Percentiles rank a stretch among this genome's conserved stretches.
These are phyloP conservation scores for Penicillium pulvis DNA, from an alignment of 495 filamentous ascomycete species.

Conservation along the genomic window DNA sequence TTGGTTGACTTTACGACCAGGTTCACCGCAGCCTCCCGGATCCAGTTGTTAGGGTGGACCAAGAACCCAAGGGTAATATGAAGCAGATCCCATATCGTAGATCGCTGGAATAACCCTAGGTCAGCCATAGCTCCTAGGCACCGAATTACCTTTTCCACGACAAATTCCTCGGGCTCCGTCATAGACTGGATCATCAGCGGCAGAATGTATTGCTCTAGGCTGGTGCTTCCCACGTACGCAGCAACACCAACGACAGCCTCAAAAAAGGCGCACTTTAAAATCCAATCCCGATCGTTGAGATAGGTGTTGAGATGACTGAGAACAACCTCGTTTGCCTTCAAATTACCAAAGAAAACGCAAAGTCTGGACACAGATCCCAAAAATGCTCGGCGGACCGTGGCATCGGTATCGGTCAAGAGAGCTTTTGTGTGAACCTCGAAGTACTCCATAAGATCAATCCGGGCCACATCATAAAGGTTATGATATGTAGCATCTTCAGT, in stretches of 20 bases:
- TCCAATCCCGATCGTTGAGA: constrained; percentile 95
- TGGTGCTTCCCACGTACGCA: constrained; percentile 81
- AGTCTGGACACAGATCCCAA: constrained; percentile 90
- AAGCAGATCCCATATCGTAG: constrained; percentile 83
- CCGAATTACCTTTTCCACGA: constrained; percentile 86
- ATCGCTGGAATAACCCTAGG: constrained; percentile 81
- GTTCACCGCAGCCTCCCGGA: constrained; percentile 81
- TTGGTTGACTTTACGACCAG: constrained; percentile 77
- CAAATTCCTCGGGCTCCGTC: constrained; percentile 92
- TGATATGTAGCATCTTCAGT: constrained; percentile 79
- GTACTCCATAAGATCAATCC: constrained; percentile 70
- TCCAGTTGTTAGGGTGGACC: constrained; percentile 94
- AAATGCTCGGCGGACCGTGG: constrained; percentile 89
- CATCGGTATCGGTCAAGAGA: constrained; percentile 82
- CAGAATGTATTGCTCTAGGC: constrained; percentile 92
- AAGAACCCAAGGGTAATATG: constrained; percentile 79
- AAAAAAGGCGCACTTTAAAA: constrained; percentile 94
- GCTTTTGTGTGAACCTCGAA: constrained; percentile 89
- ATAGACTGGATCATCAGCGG: constrained; percentile 97
- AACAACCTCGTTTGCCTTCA: constrained; percentile 89
- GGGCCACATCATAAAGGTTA: constrained; percentile 79
- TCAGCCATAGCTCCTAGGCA: constrained; percentile 89
- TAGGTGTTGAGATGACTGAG: constrained; percentile 97
- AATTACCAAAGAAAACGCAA: constrained; percentile 91
- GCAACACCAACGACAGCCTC: constrained; percentile 93